Conservation (phyloP, 1,284 basidiomycete genomes). For the Ustilago curta region DNA sequence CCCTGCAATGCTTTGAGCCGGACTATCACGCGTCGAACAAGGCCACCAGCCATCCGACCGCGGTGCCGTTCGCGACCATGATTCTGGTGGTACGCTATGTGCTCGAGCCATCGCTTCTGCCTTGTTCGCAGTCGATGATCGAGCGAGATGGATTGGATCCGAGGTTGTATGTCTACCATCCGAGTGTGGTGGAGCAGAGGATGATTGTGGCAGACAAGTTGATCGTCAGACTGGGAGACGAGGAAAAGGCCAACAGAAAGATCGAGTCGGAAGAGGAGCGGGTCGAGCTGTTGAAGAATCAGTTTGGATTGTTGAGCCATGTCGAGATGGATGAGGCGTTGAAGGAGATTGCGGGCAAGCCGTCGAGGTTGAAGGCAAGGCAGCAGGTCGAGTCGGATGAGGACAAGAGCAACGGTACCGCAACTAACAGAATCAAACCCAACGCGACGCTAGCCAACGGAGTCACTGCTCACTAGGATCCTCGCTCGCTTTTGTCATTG, state of each 20-base stretch:
- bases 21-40: conserved; percentile 28
- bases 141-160: conserved; percentile 12
- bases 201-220: conserved; percentile 31
- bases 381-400: neutral
- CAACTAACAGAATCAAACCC: neutral
- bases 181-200: conserved; percentile 25
- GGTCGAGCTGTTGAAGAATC: conserved; percentile 25
- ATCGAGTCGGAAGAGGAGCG: conserved; percentile 29
- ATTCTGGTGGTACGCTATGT: conserved; percentile 31
- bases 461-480: neutral
- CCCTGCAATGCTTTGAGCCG: conserved; percentile 17
- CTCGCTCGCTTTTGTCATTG: no score
- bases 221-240: conserved; percentile 18
- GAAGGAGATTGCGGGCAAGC: conserved; percentile 16
- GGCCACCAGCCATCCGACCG: conserved; percentile 10
- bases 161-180: conserved; percentile 44
- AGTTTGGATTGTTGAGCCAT: conserved; percentile 33
- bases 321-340: conserved; percentile 20
- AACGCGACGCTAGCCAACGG: neutral
- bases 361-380: conserved; percentile 16
- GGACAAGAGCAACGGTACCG: neutral
- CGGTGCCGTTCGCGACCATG: conserved; percentile 24
- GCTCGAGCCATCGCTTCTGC: neutral
- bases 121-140: neutral
- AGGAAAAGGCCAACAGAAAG: neutral